Percentiles rank a stretch among this genome's conserved stretches.
Evolutionary conservation across 129 eudicot genomes (phyloP).

Genomic region (Kitagawia praeruptora): DNA sequence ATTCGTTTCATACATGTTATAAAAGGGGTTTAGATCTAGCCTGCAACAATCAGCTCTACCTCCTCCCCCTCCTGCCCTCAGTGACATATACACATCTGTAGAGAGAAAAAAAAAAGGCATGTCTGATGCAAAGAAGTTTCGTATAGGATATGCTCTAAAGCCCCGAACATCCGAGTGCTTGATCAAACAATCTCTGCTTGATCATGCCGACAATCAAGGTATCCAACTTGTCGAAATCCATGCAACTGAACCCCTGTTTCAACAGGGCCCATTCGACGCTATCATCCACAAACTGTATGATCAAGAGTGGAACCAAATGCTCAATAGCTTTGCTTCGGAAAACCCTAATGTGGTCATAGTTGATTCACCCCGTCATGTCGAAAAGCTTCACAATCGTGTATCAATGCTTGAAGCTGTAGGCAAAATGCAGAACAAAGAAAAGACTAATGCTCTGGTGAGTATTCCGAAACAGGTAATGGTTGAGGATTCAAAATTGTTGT

Average conservation of each 20-base stretch:
- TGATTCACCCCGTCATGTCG: conserved; percentile 41
- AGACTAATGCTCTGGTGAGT: conserved; percentile 8
- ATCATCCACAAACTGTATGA: conserved; percentile 51
- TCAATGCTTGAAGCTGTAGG: conserved; percentile 60
- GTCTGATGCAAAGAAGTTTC: conserved; percentile 12
- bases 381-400: conserved; percentile 55
- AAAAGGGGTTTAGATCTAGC: not conserved
- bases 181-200: conserved; percentile 38
- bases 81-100: too few species aligned
- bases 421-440: conserved; percentile 15
- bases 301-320: conserved; percentile 39
- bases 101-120: not conserved
- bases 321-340: conserved; percentile 8
- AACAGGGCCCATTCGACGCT: conserved; percentile 57
- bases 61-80: not conserved
- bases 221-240: conserved; percentile 43
- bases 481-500: not conserved
- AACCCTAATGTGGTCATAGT: conserved; percentile 43
- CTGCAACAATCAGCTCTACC: not conserved
- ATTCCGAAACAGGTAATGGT: conserved; percentile 31
- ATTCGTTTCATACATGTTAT: not conserved
- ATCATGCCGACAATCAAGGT: conserved; percentile 27
- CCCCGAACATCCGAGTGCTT: conserved; percentile 42
- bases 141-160: conserved; percentile 52
- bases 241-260: conserved; percentile 25